Percentiles rank a stretch among this genome's conserved stretches.
Evolutionary conservation across 140 eudicot species (phyloP).

Genomic region (Bidens hawaiensis): DNA sequence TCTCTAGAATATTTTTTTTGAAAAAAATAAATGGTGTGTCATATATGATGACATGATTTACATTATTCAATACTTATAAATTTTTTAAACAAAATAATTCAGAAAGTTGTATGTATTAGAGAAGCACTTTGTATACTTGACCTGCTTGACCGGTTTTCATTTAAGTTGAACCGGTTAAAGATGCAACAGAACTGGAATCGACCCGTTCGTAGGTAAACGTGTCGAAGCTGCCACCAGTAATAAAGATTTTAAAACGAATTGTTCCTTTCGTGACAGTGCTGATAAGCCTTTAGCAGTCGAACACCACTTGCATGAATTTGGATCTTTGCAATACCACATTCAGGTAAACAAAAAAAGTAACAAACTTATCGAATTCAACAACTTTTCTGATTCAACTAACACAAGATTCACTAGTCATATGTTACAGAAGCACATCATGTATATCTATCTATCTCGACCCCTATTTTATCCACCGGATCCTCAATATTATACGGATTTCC

Average conservation of each 20-base stretch:
- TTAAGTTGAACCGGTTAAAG: background rate
- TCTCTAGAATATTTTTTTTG: background rate
- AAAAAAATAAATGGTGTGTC: background rate
- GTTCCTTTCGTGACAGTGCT: conserved; percentile 42
- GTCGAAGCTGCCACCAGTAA: background rate
- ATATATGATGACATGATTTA: background rate
- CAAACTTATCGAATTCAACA: background rate
- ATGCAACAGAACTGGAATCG: background rate
- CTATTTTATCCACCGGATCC: conserved; percentile 57
- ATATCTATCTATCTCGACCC: conserved; percentile 78
- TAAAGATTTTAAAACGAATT: background rate
- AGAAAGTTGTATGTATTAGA: background rate
- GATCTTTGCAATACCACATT: conserved; percentile 79
- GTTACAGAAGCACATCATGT: conserved; percentile 48
- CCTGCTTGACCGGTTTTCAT: background rate
- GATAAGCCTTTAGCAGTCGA: conserved; percentile 69
- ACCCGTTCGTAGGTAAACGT: background rate
- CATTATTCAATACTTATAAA: background rate
- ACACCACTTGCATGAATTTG: conserved; percentile 86
- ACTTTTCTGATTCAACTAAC: conserved; percentile 2
- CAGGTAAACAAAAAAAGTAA: conserved; percentile 44
- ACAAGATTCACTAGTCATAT: conserved; percentile 42
- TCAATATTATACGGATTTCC: conserved; percentile 36
- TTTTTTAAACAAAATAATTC: background rate
- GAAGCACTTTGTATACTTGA: background rate